Percentiles rank a stretch among this genome's conserved stretches.
Evolutionary conservation across 371 early-diverging fungal genomes (phyloP).

Genomic region (Mortierella sp.): DNA sequence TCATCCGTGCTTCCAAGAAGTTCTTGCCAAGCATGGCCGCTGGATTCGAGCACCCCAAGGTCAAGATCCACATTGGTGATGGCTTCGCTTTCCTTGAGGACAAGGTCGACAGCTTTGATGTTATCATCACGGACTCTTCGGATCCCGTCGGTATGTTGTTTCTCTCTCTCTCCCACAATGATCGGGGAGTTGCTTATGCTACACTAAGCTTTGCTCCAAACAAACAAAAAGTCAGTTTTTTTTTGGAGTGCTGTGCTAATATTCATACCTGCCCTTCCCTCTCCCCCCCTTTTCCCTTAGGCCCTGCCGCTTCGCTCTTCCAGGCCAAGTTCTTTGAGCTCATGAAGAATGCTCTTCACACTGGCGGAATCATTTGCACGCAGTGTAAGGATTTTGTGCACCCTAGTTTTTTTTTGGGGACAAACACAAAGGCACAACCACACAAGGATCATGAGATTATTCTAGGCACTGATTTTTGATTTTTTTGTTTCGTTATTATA

Average conservation of each 20-base stretch:
- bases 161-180: slow-evolving; percentile 3
- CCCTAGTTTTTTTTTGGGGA: background rate
- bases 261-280: too few species aligned
- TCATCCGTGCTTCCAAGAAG: slow-evolving; percentile 89
- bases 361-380: slow-evolving; percentile 92
- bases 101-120: slow-evolving; percentile 89
- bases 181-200: slow-evolving; percentile 2
- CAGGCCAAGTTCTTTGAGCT: slow-evolving; percentile 90
- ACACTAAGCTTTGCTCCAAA: background rate
- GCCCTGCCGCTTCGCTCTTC: slow-evolving; percentile 96
- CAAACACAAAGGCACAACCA: background rate
- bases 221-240: too few species aligned
- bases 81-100: slow-evolving; percentile 93
- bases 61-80: slow-evolving; percentile 92
- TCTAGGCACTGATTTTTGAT: background rate
- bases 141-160: slow-evolving; percentile 87
- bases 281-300: slow-evolving; percentile 43
- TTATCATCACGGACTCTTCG: slow-evolving; percentile 98
- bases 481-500: slow-evolving; percentile 25
- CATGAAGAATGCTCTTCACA: slow-evolving; percentile 90
- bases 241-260: too few species aligned
- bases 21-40: slow-evolving; percentile 93
- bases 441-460: slow-evolving; percentile 4
- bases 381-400: slow-evolving; percentile 75
- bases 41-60: slow-evolving; percentile 95